Percentiles rank a stretch among this genome's conserved stretches.
phyloP scores from a whole-genome alignment of 1,139 yeast species.

The Scheffersomyces stambukii region DNA sequence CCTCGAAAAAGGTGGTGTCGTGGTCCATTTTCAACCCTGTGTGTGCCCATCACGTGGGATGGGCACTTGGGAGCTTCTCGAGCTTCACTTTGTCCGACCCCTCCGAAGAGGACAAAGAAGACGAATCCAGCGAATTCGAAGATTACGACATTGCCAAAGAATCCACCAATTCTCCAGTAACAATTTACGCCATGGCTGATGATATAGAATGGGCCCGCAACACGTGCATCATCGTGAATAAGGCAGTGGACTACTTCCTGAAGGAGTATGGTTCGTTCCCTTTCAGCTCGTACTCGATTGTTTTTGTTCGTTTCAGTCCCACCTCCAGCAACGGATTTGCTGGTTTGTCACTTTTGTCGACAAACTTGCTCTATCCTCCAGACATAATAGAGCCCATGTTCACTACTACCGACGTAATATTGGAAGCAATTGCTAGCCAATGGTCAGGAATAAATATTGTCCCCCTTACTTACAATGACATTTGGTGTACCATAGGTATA shows the following conservation, averaged over 20 bases:
- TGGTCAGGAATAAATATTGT: constrained; percentile 94
- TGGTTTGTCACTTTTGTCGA: constrained; percentile 68
- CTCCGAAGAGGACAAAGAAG: constrained; percentile 25
- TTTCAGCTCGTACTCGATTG: constrained; percentile 72
- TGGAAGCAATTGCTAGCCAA: constrained; percentile 75
- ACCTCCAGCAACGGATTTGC: constrained; percentile 52
- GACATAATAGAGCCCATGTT: constrained; percentile 78
- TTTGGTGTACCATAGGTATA: constrained; percentile 92
- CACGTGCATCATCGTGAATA: constrained; percentile 70
- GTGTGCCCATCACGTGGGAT: constrained; percentile 94
- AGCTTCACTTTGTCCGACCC: constrained; percentile 45
- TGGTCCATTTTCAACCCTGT: constrained; percentile 85
- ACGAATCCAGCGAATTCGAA: constrained; percentile 33
- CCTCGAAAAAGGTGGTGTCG: constrained; percentile 68
- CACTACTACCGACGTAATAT: constrained; percentile 59
- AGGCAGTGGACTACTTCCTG: constrained; percentile 78
- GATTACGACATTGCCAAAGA: no score
- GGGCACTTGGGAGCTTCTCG: constrained; percentile 89
- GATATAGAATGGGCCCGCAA: constrained; percentile 59
- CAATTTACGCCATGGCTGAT: constrained; percentile 56
- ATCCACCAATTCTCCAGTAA: constrained; percentile 43
- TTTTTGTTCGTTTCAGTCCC: constrained; percentile 61
- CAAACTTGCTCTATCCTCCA: constrained; percentile 68
- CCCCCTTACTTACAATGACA: constrained; percentile 73
- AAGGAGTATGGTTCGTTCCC: constrained; percentile 94